These are phyloP conservation scores for Fusarium sp. DNA, from an alignment of 2,329 filamentous ascomycete genomes.

Conservation along the genomic window DNA sequence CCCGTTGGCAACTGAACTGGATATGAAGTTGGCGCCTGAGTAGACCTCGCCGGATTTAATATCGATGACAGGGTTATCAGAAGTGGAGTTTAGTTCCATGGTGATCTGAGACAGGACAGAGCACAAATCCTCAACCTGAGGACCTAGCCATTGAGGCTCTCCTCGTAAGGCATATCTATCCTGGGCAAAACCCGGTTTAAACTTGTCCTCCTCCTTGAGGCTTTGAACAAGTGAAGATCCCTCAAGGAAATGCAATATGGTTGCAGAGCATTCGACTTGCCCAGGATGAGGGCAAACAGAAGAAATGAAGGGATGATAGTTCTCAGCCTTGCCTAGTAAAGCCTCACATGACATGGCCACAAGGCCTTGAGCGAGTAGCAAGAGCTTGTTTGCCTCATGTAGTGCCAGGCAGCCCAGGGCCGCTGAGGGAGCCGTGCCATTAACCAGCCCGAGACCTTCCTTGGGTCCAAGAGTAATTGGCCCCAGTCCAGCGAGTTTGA, in stretches of 20 bases:
- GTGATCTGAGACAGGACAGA: not conserved
- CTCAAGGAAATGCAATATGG: fast-evolving
- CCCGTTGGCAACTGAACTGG: fast-evolving
- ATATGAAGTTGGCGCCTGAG: not conserved
- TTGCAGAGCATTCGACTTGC: not conserved
- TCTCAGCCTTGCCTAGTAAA: fast-evolving
- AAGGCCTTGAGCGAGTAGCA: not conserved
- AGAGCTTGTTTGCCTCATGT: not conserved
- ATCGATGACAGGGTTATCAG: not conserved
- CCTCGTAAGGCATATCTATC: not conserved
- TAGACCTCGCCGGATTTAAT: fast-evolving
- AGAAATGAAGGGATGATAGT: not conserved
- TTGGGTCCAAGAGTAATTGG: not conserved
- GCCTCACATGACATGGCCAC: not conserved
- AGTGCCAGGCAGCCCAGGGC: fast-evolving
- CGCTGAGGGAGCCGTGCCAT: not conserved
- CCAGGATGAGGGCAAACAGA: not conserved
- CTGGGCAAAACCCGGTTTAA: fast-evolving
- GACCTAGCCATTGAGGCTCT: fast-evolving
- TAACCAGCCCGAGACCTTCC: not conserved
- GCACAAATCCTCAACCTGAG: not conserved
- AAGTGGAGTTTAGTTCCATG: not conserved
- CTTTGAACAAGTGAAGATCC: not conserved
- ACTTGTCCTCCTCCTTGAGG: fast-evolving
- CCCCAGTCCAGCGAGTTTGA: fast-evolving